Conservation (phyloP, 129 eudicot species). For the Centrapalus pauciflorus region DNA sequence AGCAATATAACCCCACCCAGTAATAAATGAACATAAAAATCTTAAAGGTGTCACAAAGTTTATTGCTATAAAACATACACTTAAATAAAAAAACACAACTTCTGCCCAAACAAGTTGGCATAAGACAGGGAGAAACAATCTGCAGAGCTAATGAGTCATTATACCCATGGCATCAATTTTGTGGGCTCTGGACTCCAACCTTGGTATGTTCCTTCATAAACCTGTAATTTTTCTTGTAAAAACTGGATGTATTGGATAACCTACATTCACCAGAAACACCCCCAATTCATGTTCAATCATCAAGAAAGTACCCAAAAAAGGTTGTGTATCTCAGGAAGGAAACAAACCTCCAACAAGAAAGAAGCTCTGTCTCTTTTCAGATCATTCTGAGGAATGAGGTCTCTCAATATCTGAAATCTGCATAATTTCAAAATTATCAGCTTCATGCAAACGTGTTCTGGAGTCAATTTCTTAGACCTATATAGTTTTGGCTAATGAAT, state of each 20-base stretch:
- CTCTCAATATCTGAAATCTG: constrained; percentile 83
- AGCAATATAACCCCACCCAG: constrained; percentile 3
- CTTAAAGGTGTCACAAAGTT: not conserved
- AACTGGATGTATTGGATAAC: constrained; percentile 81
- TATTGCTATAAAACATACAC: not conserved
- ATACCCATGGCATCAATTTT: constrained; percentile 74
- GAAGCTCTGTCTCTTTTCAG: constrained; percentile 95
- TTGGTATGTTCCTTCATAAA: constrained; percentile 65
- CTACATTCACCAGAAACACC: constrained; percentile 33
- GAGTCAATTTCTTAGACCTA: not conserved
- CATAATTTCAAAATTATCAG: constrained; percentile 19
- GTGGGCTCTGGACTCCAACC: constrained; percentile 69
- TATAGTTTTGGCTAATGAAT: not conserved
- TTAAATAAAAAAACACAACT: not conserved
- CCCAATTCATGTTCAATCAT: constrained; percentile 11
- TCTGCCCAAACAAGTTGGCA: constrained; percentile 5
- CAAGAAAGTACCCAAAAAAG: not conserved
- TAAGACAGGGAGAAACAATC: not conserved
- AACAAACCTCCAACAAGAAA: constrained; percentile 79
- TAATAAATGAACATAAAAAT: not conserved
- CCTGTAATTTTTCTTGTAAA: constrained; percentile 69
- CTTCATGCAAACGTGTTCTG: constrained; percentile 6
- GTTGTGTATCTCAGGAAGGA: not conserved
- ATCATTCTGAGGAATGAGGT: constrained; percentile 85
- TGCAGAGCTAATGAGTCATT: not conserved